Evolutionary conservation across 306 rosid species (phyloP).

Genomic region (Ormosia emarginata): DNA sequence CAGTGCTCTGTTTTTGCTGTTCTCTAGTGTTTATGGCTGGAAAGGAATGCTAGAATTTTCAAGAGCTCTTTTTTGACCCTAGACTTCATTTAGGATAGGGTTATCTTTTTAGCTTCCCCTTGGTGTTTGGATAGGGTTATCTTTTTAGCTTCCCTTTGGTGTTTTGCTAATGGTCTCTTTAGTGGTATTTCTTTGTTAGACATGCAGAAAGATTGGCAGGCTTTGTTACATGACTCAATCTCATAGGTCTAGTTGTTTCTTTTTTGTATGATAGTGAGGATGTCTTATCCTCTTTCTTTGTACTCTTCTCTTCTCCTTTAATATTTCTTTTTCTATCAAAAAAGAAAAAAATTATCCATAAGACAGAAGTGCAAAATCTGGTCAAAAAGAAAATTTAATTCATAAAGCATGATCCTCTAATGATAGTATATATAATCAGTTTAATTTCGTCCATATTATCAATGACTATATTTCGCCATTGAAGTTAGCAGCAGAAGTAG

Average conservation of each 20-base stretch:
- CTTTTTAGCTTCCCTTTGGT: not conserved
- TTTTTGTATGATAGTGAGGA: not conserved
- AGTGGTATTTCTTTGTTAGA: not conserved
- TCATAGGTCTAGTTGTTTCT: not conserved
- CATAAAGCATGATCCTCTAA: not conserved
- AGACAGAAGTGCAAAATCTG: not conserved
- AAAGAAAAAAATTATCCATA: not conserved
- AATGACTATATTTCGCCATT: not conserved
- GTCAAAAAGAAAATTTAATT: not conserved
- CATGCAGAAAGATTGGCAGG: not conserved
- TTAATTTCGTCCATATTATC: not conserved
- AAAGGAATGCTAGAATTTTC: too few species aligned
- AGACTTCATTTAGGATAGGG: not conserved
- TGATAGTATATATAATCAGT: not conserved
- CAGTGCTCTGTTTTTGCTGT: too few species aligned
- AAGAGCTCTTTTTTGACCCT: too few species aligned
- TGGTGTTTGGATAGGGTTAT: not conserved
- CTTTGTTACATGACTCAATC: not conserved
- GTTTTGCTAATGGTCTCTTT: not conserved
- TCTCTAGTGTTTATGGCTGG: too few species aligned
- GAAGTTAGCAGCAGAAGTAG: not conserved
- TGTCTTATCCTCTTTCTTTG: not conserved
- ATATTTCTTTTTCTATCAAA: not conserved
- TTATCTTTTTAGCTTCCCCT: not conserved
- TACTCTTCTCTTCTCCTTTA: not conserved